Conservation (phyloP, 805 yeast genomes). For the Teunomyces barrocoloradensis region DNA sequence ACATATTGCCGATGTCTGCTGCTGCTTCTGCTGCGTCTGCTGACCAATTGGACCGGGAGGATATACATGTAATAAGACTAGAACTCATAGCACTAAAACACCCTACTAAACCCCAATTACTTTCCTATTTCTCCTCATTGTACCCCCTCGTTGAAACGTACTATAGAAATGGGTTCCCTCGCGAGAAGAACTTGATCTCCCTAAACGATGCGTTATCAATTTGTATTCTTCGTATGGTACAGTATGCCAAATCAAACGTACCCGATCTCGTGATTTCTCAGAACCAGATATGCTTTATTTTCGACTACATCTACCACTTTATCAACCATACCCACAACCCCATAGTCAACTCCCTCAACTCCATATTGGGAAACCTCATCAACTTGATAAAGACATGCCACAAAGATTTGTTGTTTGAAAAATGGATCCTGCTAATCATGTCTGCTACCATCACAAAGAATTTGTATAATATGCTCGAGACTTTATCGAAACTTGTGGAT, state of each 20-base stretch:
- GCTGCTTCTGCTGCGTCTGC: background rate
- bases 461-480: slow-evolving; percentile 58
- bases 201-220: slow-evolving; percentile 56
- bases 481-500: slow-evolving; percentile 46
- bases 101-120: background rate
- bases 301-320: slow-evolving; percentile 59
- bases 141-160: background rate
- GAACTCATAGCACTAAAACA: background rate
- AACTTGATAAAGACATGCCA: slow-evolving; percentile 10
- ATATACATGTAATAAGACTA: background rate
- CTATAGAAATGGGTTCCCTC: slow-evolving; percentile 3
- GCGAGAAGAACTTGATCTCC: slow-evolving; percentile 13
- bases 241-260: slow-evolving; percentile 19
- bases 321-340: slow-evolving; percentile 74
- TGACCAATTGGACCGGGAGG: background rate
- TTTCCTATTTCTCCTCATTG: background rate
- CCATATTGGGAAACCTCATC: slow-evolving; percentile 53
- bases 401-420: slow-evolving; percentile 22
- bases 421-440: slow-evolving; percentile 49
- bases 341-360: slow-evolving; percentile 64
- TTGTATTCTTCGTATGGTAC: slow-evolving; percentile 60
- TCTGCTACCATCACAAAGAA: slow-evolving; percentile 50
- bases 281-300: slow-evolving; percentile 30
- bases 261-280: slow-evolving; percentile 13
- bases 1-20: background rate